Evolutionary conservation across 2,329 filamentous ascomycete species (phyloP).

Genomic region (Plenodomus lindquistii): DNA sequence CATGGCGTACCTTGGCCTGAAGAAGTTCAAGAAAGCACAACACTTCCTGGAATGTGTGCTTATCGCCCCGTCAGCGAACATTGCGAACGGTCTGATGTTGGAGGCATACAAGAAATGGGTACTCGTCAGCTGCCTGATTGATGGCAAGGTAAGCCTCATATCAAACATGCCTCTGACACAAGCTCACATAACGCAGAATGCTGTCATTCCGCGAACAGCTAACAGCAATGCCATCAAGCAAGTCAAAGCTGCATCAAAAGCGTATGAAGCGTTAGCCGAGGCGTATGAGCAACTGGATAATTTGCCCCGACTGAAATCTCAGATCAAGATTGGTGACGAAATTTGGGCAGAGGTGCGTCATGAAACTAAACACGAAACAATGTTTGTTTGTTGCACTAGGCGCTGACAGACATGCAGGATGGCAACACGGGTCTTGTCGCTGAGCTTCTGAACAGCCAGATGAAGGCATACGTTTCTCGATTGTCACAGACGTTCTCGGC

Average conservation of each 20-base stretch:
- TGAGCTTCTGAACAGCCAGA: slow-evolving; percentile 71
- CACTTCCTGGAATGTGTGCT: slow-evolving; percentile 57
- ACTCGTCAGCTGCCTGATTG: slow-evolving; percentile 71
- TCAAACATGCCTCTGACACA: background rate
- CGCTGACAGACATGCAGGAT: slow-evolving; percentile 55
- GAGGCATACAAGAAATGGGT: slow-evolving; percentile 94
- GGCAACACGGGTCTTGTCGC: slow-evolving; percentile 72
- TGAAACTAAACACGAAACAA: slow-evolving; percentile 14
- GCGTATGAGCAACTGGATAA: slow-evolving; percentile 62
- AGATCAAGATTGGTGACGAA: slow-evolving; percentile 62
- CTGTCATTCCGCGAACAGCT: slow-evolving; percentile 60
- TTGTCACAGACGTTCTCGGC: slow-evolving; percentile 74
- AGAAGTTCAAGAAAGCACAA: slow-evolving; percentile 49
- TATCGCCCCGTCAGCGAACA: slow-evolving; percentile 64
- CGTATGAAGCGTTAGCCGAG: slow-evolving; percentile 71
- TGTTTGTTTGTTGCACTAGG: slow-evolving; percentile 9
- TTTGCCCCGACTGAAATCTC: slow-evolving; percentile 62
- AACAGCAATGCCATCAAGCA: slow-evolving; percentile 58
- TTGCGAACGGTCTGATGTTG: slow-evolving; percentile 76
- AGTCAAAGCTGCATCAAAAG: slow-evolving; percentile 63
- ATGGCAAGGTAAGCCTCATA: slow-evolving; percentile 61
- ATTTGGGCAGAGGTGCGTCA: slow-evolving; percentile 63
- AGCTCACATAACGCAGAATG: slow-evolving; percentile 43
- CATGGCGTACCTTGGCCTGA: slow-evolving; percentile 51
- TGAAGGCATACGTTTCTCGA: slow-evolving; percentile 74